A percentile compares a stretch with the other conserved stretches of the same genome.
Evolutionary conservation across 257 asterid species (phyloP).

Genomic region (Coffea canephora): DNA sequence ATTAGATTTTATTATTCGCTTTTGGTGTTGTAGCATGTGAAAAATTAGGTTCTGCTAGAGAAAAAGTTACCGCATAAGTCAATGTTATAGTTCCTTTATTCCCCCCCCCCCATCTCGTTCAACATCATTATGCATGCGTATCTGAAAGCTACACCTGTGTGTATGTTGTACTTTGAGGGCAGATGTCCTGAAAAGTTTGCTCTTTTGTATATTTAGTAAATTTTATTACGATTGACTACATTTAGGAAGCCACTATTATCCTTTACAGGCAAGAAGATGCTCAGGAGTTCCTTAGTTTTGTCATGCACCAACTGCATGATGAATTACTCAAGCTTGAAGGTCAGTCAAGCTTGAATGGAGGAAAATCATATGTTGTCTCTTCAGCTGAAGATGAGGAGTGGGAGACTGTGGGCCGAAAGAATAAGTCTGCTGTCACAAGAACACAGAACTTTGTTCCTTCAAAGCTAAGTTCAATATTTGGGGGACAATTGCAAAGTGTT

Average conservation of each 20-base stretch:
- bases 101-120: no score
- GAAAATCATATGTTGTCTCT: slow-evolving; percentile 58
- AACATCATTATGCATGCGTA: no score
- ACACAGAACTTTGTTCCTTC: slow-evolving; percentile 76
- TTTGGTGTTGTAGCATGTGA: neutral
- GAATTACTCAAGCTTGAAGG: slow-evolving; percentile 87
- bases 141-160: no score
- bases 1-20: neutral
- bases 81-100: no score
- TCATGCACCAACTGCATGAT: slow-evolving; percentile 90
- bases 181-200: neutral
- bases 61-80: neutral
- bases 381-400: slow-evolving; percentile 86
- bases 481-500: slow-evolving; percentile 79
- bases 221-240: neutral
- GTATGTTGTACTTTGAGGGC: no score
- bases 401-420: slow-evolving; percentile 98
- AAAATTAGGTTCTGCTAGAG: neutral
- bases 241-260: neutral
- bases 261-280: slow-evolving; percentile 92
- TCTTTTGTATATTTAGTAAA: neutral
- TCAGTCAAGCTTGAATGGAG: slow-evolving; percentile 47
- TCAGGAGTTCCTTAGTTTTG: slow-evolving; percentile 81
- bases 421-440: slow-evolving; percentile 93
- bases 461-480: slow-evolving; percentile 72